Base-by-base conservation (phyloP, 1,284 basidiomycete genomes). In the Cryptococcus sp. region DNA sequence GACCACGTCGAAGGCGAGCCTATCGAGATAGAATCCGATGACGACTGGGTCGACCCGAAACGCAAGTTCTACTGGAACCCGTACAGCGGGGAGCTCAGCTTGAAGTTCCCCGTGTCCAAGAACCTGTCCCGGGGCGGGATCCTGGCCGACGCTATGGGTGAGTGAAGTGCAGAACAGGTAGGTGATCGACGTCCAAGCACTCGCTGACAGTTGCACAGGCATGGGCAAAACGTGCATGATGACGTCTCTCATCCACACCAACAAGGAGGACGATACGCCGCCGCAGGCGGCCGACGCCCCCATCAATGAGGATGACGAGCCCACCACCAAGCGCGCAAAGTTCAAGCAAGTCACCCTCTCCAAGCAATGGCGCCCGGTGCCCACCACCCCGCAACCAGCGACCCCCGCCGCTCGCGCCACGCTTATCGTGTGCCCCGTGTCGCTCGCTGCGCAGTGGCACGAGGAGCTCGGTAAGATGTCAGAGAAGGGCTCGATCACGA, bases 211-310 rank as follows among this genome's bases (percentile, higher is more conserved):
- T 45, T 11, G 24, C 28, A 88, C 87, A 90, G 91, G 94, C 9
- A 90, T 98, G 85, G 95, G 95, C 4, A 98, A 98, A 79, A 97
- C 95, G 5, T 76, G 75, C 68, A 95, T 96, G 91, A 79, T 97
- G 50, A 89, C 93, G 1, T 86, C 91, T 12, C 82, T 98, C 39
- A 88, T 98, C 24, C 92, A 96, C 65, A 85, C 85, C 12, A 90
- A 88, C 61, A 82, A 82, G 40, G 81, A 80, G 52, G 68, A 70
- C n/a, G 72, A 77, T 21, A 81, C 82, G 40, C 69, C 77, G 24
- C 43, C 45, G 3, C 46, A 53, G 2, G 59, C 64, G 0, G 70
- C 75, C 1, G 48, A 63, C 21, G 48, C 24, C 18, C 56, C 43
- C 3, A 38, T 47, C 15, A 50, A 56, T 15, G 50, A 55, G 3